Evolutionary conservation across 768 basidiomycete genomes (phyloP).

Genomic region (Leucocoprinus sp.): DNA sequence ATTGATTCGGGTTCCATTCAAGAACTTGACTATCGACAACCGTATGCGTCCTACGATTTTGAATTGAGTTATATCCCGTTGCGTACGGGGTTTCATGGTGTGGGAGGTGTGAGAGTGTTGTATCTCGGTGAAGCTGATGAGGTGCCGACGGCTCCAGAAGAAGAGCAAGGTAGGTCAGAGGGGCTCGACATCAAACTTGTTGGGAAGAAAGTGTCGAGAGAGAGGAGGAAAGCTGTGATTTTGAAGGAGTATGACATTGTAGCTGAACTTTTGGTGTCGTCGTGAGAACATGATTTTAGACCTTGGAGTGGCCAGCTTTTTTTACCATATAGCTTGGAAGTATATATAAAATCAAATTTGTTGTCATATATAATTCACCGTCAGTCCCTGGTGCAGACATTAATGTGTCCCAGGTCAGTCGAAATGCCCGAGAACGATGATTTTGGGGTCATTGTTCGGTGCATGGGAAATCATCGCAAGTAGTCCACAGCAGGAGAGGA

Average conservation of each 20-base stretch:
- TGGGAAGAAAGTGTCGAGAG: conserved; percentile 8
- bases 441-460: too few relatives aligned
- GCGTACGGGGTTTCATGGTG: conserved; percentile 47
- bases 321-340: too few relatives aligned
- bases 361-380: too few relatives aligned
- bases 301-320: too few relatives aligned
- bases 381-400: too few relatives aligned
- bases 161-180: neutral
- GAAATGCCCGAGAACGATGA: too few relatives aligned
- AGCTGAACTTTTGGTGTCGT: conserved; percentile 60
- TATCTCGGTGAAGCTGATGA: conserved; percentile 33
- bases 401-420: too few relatives aligned
- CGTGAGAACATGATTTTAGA: conserved; percentile 4
- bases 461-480: too few relatives aligned
- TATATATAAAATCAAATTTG: too few relatives aligned
- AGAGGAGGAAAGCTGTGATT: conserved; percentile 31
- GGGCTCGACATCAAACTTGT: neutral
- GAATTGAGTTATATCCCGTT: conserved; percentile 55
- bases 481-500: too few relatives aligned
- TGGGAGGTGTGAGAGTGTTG: conserved; percentile 68
- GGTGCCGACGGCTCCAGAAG: neutral
- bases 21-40: conserved; percentile 19
- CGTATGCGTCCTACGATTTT: conserved; percentile 45
- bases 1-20: neutral
- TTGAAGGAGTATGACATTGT: conserved; percentile 69